Conservation (phyloP, 1,284 basidiomycete species). For the Apiotrichum siamense region DNA sequence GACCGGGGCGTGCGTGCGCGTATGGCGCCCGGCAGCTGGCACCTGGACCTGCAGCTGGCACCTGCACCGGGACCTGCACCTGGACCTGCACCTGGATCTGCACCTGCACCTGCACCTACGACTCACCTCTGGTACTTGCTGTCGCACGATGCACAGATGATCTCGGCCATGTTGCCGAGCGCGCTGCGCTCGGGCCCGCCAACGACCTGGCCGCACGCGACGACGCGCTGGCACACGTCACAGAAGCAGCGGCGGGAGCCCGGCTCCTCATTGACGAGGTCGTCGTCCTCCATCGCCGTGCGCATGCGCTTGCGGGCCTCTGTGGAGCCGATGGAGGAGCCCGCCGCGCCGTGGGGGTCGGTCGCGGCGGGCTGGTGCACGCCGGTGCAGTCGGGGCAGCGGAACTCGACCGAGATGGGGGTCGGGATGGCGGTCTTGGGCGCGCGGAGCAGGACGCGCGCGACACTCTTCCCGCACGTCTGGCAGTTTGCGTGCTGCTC, state of each 20-base stretch:
- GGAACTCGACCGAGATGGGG: constrained; percentile 24
- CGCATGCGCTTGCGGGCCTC: constrained; percentile 43
- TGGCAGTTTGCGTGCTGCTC: constrained; percentile 29
- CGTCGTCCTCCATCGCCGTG: constrained; percentile 38
- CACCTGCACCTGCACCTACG: neutral
- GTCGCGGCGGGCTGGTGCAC: constrained; percentile 24
- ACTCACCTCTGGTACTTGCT: constrained; percentile 42
- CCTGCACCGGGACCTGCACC: too few relatives aligned
- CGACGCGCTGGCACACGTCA: constrained; percentile 44
- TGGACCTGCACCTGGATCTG: too few relatives aligned
- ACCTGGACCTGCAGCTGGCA: too few relatives aligned
- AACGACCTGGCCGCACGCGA: constrained; percentile 31
- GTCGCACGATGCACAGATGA: constrained; percentile 39
- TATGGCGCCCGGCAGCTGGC: too few relatives aligned
- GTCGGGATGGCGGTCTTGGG: constrained; percentile 35
- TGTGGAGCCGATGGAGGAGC: constrained; percentile 25
- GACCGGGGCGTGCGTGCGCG: too few relatives aligned
- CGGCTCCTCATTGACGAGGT: constrained; percentile 17
- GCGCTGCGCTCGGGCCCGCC: constrained; percentile 29
- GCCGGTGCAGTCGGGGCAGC: constrained; percentile 28
- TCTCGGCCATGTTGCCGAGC: constrained; percentile 32
- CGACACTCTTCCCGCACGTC: constrained; percentile 26
- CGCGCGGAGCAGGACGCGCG: constrained; percentile 36
- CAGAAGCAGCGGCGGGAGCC: constrained; percentile 26
- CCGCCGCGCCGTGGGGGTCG: constrained; percentile 16